Conservation (phyloP, 257 asterid species). For the Solanum habrochaites region DNA sequence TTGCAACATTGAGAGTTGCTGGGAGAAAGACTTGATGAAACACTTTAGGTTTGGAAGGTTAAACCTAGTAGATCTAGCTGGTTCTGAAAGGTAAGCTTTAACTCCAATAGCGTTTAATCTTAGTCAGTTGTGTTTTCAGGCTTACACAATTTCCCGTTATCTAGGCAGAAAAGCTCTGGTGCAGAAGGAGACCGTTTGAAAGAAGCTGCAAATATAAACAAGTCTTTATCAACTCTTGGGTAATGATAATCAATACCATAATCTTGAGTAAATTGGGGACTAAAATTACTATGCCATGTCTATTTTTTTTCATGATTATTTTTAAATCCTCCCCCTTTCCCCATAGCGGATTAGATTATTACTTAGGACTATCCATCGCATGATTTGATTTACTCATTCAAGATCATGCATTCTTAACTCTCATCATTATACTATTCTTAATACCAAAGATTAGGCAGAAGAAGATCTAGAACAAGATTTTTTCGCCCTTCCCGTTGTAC, state of each 20-base stretch:
- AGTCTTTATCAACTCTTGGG: constrained; percentile 86
- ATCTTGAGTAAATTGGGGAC: background rate
- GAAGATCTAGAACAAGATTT: background rate
- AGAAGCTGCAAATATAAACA: constrained; percentile 88
- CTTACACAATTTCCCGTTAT: constrained; percentile 6
- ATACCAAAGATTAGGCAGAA: background rate
- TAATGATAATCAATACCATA: constrained; percentile 14
- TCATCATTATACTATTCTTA: background rate
- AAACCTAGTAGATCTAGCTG: constrained; percentile 85
- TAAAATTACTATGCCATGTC: background rate
- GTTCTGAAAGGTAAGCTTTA: constrained; percentile 68
- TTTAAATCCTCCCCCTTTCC: background rate
- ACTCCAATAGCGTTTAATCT: constrained; percentile 1
- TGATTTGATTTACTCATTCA: background rate
- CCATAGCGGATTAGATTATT: background rate
- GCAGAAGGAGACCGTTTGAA: constrained; percentile 85
- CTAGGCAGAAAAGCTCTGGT: constrained; percentile 84
- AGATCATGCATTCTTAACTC: background rate
- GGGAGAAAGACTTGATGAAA: constrained; percentile 79
- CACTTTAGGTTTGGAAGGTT: constrained; percentile 75
- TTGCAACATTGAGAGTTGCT: constrained; percentile 63
- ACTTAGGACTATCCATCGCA: background rate
- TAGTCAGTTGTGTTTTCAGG: background rate
- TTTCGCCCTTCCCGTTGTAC: background rate
- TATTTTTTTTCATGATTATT: background rate